These are phyloP conservation scores for Corinectria fuckeliana DNA, from an alignment of 2,329 filamentous ascomycete species.

Conservation along the genomic window DNA sequence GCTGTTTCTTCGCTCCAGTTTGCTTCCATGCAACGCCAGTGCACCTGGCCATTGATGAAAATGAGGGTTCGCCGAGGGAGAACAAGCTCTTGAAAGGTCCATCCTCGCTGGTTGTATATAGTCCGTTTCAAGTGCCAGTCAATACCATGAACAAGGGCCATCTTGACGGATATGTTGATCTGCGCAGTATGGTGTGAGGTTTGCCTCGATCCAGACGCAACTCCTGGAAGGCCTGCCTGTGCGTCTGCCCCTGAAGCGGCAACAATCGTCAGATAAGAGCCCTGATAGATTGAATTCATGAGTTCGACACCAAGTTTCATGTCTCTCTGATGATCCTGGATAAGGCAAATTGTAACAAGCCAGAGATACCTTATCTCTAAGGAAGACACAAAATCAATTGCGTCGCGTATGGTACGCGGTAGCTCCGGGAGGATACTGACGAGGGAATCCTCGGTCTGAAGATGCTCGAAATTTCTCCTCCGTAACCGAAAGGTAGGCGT, in stretches of 20 bases:
- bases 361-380: not conserved
- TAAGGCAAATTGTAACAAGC: constrained; percentile 8
- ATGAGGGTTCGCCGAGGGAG: constrained; percentile 1
- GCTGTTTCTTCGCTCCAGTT: constrained; percentile 20
- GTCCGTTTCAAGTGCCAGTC: not conserved
- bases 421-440: not conserved
- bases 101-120: constrained; percentile 1
- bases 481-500: not conserved
- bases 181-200: not conserved
- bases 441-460: not conserved
- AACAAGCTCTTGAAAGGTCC: constrained; percentile 12
- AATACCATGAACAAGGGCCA: not conserved
- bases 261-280: constrained; percentile 2
- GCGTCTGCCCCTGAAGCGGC: constrained; percentile 1
- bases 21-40: constrained; percentile 13
- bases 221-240: not conserved
- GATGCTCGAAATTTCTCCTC: not conserved
- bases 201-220: not conserved
- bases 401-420: not conserved
- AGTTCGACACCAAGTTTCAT: not conserved
- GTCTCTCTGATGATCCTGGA: constrained; percentile 6
- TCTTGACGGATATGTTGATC: not conserved
- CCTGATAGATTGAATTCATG: constrained; percentile 7
- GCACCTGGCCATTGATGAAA: constrained; percentile 7
- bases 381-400: not conserved